Conservation (phyloP, 352 stramenopile species). For the Blastocystis sp. region DNA sequence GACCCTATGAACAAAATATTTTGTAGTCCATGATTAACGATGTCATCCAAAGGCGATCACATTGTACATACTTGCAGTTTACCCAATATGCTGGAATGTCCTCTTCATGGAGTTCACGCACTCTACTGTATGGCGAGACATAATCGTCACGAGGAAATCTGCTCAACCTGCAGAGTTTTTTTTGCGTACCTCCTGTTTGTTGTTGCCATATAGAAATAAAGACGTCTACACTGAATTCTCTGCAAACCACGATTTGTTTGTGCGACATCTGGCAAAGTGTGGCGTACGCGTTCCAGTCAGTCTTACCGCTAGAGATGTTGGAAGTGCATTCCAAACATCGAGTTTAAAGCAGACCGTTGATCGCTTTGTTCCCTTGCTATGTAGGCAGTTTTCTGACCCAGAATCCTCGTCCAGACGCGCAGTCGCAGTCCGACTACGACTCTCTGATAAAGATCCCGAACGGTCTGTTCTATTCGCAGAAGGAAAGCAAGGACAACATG, state of each 20-base stretch:
- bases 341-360: too few relatives aligned
- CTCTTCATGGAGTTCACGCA: not conserved
- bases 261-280: too few relatives aligned
- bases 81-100: not conserved
- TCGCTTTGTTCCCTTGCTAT: too few relatives aligned
- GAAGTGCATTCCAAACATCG: not conserved
- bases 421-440: not conserved
- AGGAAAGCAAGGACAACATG: not conserved
- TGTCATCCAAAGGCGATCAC: not conserved
- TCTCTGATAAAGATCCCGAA: not conserved
- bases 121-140: not conserved
- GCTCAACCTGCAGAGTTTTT: not conserved
- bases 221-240: not conserved
- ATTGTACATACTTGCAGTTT: not conserved
- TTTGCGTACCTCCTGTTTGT: not conserved
- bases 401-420: not conserved
- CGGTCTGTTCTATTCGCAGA: slow-evolving; percentile 24
- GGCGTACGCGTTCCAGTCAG: not conserved
- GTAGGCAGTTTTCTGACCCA: not conserved
- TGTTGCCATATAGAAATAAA: not conserved
- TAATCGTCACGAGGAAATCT: not conserved
- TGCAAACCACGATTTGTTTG: too few relatives aligned
- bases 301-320: not conserved
- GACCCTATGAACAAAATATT: not conserved
- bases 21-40: not conserved